phyloP scores from a whole-genome alignment of 257 asterid genomes.

The Ocimum tenuiflorum region DNA sequence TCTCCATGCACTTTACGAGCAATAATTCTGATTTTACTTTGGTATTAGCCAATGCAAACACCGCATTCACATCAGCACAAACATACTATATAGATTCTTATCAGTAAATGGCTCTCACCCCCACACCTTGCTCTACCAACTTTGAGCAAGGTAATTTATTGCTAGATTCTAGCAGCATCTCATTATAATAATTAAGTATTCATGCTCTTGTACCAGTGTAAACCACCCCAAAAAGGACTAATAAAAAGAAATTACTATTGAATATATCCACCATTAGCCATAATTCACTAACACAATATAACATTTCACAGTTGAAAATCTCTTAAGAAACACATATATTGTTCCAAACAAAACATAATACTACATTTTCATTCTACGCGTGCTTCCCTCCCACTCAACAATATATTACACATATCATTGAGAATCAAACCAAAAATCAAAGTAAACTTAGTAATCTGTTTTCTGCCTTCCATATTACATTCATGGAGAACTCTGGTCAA shows the following conservation, averaged over 20 bases:
- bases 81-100: not conserved
- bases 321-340: not conserved
- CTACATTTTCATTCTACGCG: no score
- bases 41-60: conserved; percentile 3
- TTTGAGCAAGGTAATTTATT: not conserved
- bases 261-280: not conserved
- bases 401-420: no score
- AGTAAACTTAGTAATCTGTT: no score
- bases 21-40: not conserved
- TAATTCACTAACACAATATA: not conserved
- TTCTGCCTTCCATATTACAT: not conserved
- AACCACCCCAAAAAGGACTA: not conserved
- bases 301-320: not conserved
- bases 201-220: not conserved
- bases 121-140: not conserved
- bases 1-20: not conserved
- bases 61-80: not conserved
- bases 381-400: no score
- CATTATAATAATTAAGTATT: not conserved
- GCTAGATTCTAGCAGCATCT: not conserved
- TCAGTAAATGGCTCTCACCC: not conserved
- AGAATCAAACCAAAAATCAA: no score
- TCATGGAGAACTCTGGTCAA: not conserved
- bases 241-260: not conserved
- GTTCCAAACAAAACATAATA: no score